These are phyloP conservation scores for Galerina sulciceps DNA, from an alignment of 768 basidiomycete species.

Conservation along the genomic window DNA sequence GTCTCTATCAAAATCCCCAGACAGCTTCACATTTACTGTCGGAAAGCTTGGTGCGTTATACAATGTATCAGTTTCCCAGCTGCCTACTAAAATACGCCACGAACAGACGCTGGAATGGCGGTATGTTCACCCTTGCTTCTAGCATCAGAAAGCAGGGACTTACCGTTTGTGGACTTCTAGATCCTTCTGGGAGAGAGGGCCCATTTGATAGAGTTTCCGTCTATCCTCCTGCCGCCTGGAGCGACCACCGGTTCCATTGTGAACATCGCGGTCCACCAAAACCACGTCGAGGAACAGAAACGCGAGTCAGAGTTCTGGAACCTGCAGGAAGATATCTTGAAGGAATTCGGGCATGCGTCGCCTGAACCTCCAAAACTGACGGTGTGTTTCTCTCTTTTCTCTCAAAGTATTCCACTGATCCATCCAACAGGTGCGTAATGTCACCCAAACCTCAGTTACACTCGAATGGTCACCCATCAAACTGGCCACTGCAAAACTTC, in stretches of 20 bases:
- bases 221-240: conserved; percentile 90
- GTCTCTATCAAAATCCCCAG: conserved; percentile 41
- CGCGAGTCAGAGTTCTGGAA: conserved; percentile 84
- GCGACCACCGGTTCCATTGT: conserved; percentile 94
- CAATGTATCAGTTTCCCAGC: background rate
- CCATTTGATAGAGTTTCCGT: conserved; percentile 98
- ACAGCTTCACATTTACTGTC: conserved; percentile 90
- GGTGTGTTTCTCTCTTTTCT: conserved; percentile 43
- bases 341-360: conserved; percentile 67
- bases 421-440: conserved; percentile 72
- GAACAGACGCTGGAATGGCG: conserved; percentile 90
- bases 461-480: conserved; percentile 92
- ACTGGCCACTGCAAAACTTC: conserved; percentile 84
- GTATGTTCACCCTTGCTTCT: conserved; percentile 42
- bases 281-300: conserved; percentile 80
- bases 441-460: conserved; percentile 96
- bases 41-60: conserved; percentile 86
- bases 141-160: no score
- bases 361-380: conserved; percentile 78
- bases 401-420: background rate
- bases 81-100: conserved; percentile 3
- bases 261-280: conserved; percentile 93
- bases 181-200: conserved; percentile 93
- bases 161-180: conserved; percentile 37
- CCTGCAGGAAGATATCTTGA: conserved; percentile 80